Evolutionary conservation across 2,329 filamentous ascomycete species (phyloP).

Genomic region (Xylaria sp.): DNA sequence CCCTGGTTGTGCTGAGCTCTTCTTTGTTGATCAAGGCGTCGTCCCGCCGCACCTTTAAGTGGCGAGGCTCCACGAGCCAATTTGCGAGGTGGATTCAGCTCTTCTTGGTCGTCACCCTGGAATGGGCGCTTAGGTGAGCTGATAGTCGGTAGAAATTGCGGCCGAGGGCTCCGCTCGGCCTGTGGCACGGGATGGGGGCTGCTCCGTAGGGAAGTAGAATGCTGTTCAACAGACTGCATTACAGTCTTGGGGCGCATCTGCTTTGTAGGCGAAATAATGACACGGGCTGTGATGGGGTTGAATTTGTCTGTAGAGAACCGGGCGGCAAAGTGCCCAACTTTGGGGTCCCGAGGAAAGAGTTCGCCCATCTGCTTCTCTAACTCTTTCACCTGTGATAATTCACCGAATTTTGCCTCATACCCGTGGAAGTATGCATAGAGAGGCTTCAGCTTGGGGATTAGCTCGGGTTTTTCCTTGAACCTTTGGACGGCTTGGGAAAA

Average conservation of each 20-base stretch:
- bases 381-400: conserved; percentile 86
- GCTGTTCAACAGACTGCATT: conserved; percentile 58
- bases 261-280: conserved; percentile 78
- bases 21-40: conserved; percentile 78
- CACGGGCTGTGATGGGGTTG: conserved; percentile 78
- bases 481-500: conserved; percentile 93
- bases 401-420: conserved; percentile 92
- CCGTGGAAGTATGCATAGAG: conserved; percentile 92
- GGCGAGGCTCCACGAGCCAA: conserved; percentile 88
- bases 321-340: conserved; percentile 72
- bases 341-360: conserved; percentile 87
- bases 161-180: conserved; percentile 47
- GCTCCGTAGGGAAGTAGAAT: conserved; percentile 44
- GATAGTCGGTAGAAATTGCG: conserved; percentile 49
- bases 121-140: conserved; percentile 66
- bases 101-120: conserved; percentile 71
- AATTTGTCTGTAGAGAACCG: conserved; percentile 76
- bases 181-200: conserved; percentile 45
- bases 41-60: conserved; percentile 85
- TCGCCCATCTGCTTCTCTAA: conserved; percentile 92
- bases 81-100: conserved; percentile 77
- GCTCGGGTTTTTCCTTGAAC: conserved; percentile 76
- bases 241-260: conserved; percentile 71
- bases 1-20: conserved; percentile 56
- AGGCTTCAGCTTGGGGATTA: conserved; percentile 74